Evolutionary conservation across 2,329 filamentous ascomycete species (phyloP), one percentile per base, ranked within the genome.

Genomic region (Aspergillus sp.): DNA sequence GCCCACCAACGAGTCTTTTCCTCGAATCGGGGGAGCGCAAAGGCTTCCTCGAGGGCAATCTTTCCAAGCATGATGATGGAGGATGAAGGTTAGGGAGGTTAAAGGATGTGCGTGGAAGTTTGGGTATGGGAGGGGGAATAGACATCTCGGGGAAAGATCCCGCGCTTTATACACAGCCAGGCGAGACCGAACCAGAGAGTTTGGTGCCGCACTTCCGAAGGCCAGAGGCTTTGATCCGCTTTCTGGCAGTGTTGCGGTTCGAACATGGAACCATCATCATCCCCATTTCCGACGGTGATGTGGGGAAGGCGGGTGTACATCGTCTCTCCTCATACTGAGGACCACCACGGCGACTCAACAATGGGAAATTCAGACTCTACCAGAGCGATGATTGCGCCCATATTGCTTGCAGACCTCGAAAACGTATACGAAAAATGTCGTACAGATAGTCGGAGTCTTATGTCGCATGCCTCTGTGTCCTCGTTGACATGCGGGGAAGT

Each of bases 1-100:
- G 83, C 84, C 82, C 82, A 85, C 81, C 82, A 85, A 59, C 74
- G 72, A 4, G 81, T 83, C 66, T 80, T 80, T 57, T 85, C 81
- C 43, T 78, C 74, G 56, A 85, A 76, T 31, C 82, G 77, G 42
- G 84, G 82, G 5, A 85, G 74, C 55, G 79, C 80, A 57, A 85
- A 86, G 13, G 82, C 82, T 69, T 86, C 83, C 65, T 86, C 83
- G 19, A 86, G 73, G 11, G 80, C 80, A 53, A 86, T 76, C 57
- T 87, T 86, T 54, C 84, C 83, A 11, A 78, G 69, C 81, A 85
- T 85, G 34, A 25, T 21, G 13, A 21, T 3, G 16, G 17, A 42
- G 16, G 16, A 11, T 11, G 17, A 21, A 17, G 16, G 17, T 21
- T 19, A 17, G 40, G 16, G 19, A 42, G 38, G 40, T 10, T 17